Percentiles rank a stretch among this genome's conserved stretches.
phyloP scores from a whole-genome alignment of 2,329 filamentous ascomycete genomes.

The Seiridium cupressi region DNA sequence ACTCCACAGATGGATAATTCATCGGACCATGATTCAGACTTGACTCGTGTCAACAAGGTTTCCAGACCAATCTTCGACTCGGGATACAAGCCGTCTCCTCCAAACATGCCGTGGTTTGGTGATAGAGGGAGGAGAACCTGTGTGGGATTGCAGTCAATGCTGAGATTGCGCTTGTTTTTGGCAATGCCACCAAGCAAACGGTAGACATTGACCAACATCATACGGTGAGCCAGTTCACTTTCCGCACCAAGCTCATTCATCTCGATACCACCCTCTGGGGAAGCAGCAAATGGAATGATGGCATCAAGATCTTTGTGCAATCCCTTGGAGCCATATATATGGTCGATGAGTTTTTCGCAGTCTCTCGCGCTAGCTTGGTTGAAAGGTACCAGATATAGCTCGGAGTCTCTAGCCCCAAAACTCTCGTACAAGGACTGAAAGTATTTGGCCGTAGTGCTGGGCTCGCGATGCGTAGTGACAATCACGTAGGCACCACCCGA shows the following conservation, averaged over 20 bases:
- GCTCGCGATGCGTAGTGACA: slow-evolving; percentile 34
- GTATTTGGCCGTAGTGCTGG: slow-evolving; percentile 22
- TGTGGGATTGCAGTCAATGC: slow-evolving; percentile 29
- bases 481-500: slow-evolving; percentile 32
- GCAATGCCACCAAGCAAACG: slow-evolving; percentile 34
- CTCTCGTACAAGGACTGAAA: slow-evolving; percentile 32
- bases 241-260: slow-evolving; percentile 19
- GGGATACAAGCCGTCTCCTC: slow-evolving; percentile 20
- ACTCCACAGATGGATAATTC: slow-evolving; percentile 38
- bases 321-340: slow-evolving; percentile 29
- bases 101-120: slow-evolving; percentile 41
- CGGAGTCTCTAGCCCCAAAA: slow-evolving; percentile 28
- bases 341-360: slow-evolving; percentile 29
- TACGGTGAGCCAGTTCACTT: slow-evolving; percentile 34
- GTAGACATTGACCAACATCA: slow-evolving; percentile 37
- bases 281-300: slow-evolving; percentile 40
- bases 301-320: slow-evolving; percentile 34
- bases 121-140: slow-evolving; percentile 39
- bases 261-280: slow-evolving; percentile 31
- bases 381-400: slow-evolving; percentile 33
- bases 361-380: slow-evolving; percentile 39
- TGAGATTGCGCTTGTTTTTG: slow-evolving; percentile 20
- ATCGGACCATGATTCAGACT: slow-evolving; percentile 33
- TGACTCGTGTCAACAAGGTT: slow-evolving; percentile 28
- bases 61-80: slow-evolving; percentile 34